Base-by-base conservation (phyloP, 371 early-diverging fungal genomes). In the Actinomucor elegans region DNA sequence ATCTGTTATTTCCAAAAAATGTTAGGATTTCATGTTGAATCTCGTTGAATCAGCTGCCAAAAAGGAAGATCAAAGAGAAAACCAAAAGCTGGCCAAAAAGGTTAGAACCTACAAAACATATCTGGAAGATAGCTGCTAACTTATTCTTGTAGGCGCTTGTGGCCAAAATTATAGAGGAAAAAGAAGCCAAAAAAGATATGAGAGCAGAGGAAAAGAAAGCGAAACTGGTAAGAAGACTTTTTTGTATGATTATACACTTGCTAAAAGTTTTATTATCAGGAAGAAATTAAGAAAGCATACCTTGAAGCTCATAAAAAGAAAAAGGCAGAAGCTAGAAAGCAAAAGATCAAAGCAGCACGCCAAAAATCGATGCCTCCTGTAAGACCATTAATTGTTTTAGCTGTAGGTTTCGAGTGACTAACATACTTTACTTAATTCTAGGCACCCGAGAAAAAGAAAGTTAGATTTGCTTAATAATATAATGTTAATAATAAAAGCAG, bases 261-360 rank as follows among this genome's bases (percentile, higher is more conserved):
- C 5, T 26, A 12, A 23, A 27, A 26, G n/a, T n/a, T 5, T 14
- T 1, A 7, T 26, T 24, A 2, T 9, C 48, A 60, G 57, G 63
- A 63, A 49, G 7, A 47, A 49, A 35, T 57, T 5, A 63, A 63
- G 40, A 37, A 53, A 41, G 49, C 36, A 5, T 48, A 53, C 23
- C 31, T 63, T 6, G 49, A 57, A n/a, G 48, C 52, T 4, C 52
- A 63, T 31, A 57, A 48, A 29, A 57, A 63, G 31, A 63, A 63
- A 35, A 63, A 38, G 21, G 12, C 17, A 15, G 57, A 63, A 24
- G 52, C 57, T 7, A 63, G 33, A 42, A 63, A 63, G 23, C 45
- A 44, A 36, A 63, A 57, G n/a, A n/a, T 18, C 15, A 62, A 52
- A 3, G 34, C 35, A 36, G 53, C 36, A 27, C 38, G 35, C 27